Base-by-base conservation (phyloP, 768 basidiomycete genomes). In the Leccinellum albellum region DNA sequence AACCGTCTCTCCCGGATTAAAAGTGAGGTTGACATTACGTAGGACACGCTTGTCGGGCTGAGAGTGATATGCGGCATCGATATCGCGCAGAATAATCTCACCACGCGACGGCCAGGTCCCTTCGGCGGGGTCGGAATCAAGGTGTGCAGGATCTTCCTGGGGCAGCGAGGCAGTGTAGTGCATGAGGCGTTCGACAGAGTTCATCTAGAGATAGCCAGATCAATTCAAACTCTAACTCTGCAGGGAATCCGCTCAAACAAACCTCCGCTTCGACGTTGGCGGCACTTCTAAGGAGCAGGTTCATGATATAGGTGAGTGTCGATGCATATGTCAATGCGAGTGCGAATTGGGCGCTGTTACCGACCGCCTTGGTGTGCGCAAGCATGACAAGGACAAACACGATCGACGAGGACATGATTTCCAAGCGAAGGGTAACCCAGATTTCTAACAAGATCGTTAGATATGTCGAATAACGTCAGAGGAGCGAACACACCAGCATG, bases 21-120 rank as follows among this genome's bases (percentile, higher is more conserved):
- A 76, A 73, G 85, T 89, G 46, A 90, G 75, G 42, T 76, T 77
- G 56, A 89, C 80, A 62, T 85, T 76, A 33, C 72, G 67, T 31
- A 91, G 76, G 24, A 84, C 87, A 17, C 80, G 79, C 33, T 80
- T 73, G 42, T 80, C 80, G 4, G 87, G 84, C 21, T 88, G 81
- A 1, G 87, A 86, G 10, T 89, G 87, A 64, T 91, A 91, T 28
- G 84, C 78, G 64, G 89, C 89, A 1, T 82, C 76, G 58, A 91
- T 77, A 59, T 83, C 75, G 44, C 73, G 74, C 31, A 91, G 69
- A 57, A 78, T 75, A 69, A 90, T 80, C 65, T 94, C 88, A 50
- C 93, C 94, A 7, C 61, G 59, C 23, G 59, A 54, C 4, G 67
- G 67, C 67, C 66, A 69, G 21, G 20, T 24, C 6, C 23, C 67